Evolutionary conservation across 1,139 yeast genomes (phyloP).

Genomic region (Suhomyces kunorum): DNA sequence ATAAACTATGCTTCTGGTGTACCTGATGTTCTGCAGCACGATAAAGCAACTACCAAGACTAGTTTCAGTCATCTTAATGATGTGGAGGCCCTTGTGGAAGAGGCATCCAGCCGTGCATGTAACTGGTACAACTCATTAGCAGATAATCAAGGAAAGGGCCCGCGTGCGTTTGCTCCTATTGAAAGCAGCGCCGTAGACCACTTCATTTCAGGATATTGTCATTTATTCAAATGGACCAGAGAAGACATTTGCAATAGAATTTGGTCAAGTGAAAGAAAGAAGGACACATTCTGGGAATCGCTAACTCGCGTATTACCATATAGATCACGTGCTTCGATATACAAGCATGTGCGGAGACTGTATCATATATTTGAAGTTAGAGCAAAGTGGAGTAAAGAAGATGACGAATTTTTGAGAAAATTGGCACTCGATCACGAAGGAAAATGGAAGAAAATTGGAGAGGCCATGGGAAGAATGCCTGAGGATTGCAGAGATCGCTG

Average conservation of each 20-base stretch:
- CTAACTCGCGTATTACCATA: slow-evolving; percentile 76
- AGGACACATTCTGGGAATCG: slow-evolving; percentile 87
- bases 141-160: slow-evolving; percentile 34
- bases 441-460: slow-evolving; percentile 85
- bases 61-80: slow-evolving; percentile 32
- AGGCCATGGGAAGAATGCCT: slow-evolving; percentile 85
- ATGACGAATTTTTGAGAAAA: slow-evolving; percentile 65
- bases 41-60: slow-evolving; percentile 16
- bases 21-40: slow-evolving; percentile 1
- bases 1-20: slow-evolving; percentile 12
- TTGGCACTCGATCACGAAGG: slow-evolving; percentile 70
- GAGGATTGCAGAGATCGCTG: slow-evolving; percentile 96
- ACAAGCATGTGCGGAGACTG: slow-evolving; percentile 87
- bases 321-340: slow-evolving; percentile 82
- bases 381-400: slow-evolving; percentile 86
- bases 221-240: slow-evolving; percentile 58
- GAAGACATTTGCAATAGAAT: slow-evolving; percentile 77
- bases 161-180: slow-evolving; percentile 54
- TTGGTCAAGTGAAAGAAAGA: slow-evolving; percentile 82
- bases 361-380: slow-evolving; percentile 84
- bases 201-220: slow-evolving; percentile 69
- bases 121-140: slow-evolving; percentile 41
- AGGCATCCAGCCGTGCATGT: slow-evolving; percentile 38
- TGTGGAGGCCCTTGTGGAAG: slow-evolving; percentile 38
- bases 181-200: slow-evolving; percentile 73